Conservation (phyloP, 2,329 filamentous ascomycete genomes). For the Aotearoamyces nothofagi region DNA sequence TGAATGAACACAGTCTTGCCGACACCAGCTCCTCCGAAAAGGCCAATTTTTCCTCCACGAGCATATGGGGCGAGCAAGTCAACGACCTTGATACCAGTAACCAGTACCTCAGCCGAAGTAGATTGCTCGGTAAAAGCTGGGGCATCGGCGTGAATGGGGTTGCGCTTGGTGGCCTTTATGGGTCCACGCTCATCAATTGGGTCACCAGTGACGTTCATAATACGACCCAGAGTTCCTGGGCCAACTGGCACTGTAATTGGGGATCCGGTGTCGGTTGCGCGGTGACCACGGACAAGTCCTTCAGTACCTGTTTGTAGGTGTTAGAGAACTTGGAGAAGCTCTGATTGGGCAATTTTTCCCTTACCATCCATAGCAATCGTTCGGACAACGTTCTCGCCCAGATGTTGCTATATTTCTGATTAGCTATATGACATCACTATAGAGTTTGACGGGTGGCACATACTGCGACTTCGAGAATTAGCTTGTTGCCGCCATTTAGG, state of each 20-base stretch:
- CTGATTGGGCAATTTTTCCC: constrained; percentile 15
- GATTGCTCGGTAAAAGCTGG: constrained; percentile 92
- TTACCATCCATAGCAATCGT: constrained; percentile 99
- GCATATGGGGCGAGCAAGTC: constrained; percentile 97
- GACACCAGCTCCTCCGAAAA: constrained; percentile 99
- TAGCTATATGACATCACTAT: too few relatives aligned
- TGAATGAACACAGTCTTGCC: constrained; percentile 99
- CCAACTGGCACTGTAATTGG: constrained; percentile 97
- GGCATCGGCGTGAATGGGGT: constrained; percentile 88
- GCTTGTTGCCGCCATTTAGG: constrained; percentile 82
- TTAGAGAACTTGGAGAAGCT: constrained; percentile 7
- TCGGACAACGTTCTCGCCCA: constrained; percentile 97
- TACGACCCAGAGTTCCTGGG: constrained; percentile 85
- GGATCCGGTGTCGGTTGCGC: constrained; percentile 74
- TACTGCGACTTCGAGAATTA: constrained; percentile 95
- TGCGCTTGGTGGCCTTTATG: constrained; percentile 79
- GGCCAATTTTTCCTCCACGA: constrained; percentile 99
- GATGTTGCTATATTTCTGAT: constrained; percentile 66
- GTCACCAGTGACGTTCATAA: constrained; percentile 99
- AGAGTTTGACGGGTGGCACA: constrained; percentile 22
- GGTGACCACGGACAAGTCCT: constrained; percentile 90
- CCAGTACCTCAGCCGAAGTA: constrained; percentile 87
- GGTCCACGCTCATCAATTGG: constrained; percentile 99
- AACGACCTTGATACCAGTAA: constrained; percentile 99
- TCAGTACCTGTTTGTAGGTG: constrained; percentile 61